phyloP scores from a whole-genome alignment of 768 basidiomycete species.

The Mrakia blollopis region DNA sequence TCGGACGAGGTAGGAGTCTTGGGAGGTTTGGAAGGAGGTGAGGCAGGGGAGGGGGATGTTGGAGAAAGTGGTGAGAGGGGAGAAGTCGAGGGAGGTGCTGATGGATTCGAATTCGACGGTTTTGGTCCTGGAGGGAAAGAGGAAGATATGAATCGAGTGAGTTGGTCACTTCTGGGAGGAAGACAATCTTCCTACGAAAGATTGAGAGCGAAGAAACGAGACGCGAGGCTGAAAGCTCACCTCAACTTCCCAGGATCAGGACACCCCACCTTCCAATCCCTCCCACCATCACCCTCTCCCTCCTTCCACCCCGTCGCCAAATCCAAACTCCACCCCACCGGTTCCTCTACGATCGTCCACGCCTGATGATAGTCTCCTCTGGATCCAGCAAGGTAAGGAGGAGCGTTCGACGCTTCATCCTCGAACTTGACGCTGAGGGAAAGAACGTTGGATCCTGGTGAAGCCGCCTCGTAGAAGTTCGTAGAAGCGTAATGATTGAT shows the following conservation, averaged over 20 bases:
- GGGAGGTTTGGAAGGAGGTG: neutral
- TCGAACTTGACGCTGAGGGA: neutral
- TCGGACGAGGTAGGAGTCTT: neutral
- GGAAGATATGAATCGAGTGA: neutral
- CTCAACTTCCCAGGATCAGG: neutral
- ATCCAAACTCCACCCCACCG: neutral
- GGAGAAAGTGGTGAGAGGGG: constrained; percentile 1
- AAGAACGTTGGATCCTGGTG: neutral
- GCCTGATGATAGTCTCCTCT: neutral
- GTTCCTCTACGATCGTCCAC: neutral
- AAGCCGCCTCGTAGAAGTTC: neutral
- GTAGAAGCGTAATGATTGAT: neutral
- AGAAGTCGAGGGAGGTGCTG: neutral
- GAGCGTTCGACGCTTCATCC: neutral
- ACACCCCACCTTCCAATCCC: neutral
- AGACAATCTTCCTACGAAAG: no score
- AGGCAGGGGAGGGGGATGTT: neutral
- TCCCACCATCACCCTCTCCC: neutral
- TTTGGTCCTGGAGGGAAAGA: neutral
- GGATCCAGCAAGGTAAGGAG: neutral
- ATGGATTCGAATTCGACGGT: neutral
- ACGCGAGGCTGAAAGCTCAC: neutral
- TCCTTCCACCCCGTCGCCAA: neutral
- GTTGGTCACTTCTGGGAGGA: no score
- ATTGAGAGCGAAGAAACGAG: neutral